Evolutionary conservation across 2,329 filamentous ascomycete genomes (phyloP).

Genomic region (Graphilbum sp.): DNA sequence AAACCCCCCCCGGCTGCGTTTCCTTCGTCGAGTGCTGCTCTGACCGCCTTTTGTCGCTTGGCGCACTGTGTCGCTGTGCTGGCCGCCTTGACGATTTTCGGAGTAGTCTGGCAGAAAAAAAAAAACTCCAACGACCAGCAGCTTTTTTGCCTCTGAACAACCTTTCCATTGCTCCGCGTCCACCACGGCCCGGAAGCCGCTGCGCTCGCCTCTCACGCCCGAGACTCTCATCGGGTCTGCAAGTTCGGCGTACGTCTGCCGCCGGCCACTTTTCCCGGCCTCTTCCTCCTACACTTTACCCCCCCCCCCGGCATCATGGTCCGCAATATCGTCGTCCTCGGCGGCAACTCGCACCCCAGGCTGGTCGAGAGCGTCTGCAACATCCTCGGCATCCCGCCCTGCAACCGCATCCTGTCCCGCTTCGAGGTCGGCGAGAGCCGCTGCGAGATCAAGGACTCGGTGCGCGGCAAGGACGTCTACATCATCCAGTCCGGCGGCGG

Average conservation of each 20-base stretch:
- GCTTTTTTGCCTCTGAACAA: background rate
- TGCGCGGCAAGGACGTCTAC: constrained; percentile 96
- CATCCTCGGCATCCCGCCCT: constrained; percentile 71
- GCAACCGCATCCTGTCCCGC: constrained; percentile 72
- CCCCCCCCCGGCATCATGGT: constrained; percentile 45
- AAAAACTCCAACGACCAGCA: background rate
- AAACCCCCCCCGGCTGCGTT: background rate
- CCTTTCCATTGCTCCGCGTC: too few relatives aligned
- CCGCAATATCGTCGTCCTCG: constrained; percentile 84
- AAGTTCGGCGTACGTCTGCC: too few relatives aligned
- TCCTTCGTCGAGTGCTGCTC: background rate
- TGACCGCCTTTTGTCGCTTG: background rate
- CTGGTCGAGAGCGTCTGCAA: constrained; percentile 78
- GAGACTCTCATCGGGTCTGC: too few relatives aligned
- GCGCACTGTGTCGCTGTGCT: background rate
- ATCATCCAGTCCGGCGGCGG: constrained; percentile 91
- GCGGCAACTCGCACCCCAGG: constrained; percentile 81
- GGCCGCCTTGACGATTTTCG: background rate
- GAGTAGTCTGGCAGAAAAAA: background rate
- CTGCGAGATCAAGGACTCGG: constrained; percentile 90
- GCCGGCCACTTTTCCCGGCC: too few relatives aligned
- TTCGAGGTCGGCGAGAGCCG: constrained; percentile 92
- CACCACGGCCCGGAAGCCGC: too few relatives aligned
- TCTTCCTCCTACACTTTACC: too few relatives aligned
- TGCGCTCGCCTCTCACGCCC: too few relatives aligned